Base-by-base conservation (phyloP, 202 grass and related monocot genomes). In the Carex arenaria region DNA sequence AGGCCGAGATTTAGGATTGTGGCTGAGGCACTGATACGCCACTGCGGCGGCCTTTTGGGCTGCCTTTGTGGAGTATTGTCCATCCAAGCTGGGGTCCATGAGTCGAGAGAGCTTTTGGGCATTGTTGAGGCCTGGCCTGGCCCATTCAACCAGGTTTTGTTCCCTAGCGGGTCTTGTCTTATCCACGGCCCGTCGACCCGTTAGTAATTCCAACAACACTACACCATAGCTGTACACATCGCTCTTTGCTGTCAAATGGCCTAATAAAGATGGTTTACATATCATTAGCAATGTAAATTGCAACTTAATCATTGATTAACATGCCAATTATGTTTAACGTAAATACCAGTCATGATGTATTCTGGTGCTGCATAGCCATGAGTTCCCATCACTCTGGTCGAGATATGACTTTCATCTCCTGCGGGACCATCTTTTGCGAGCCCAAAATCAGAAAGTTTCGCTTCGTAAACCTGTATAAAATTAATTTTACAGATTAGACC, bases 211-310 rank as follows among this genome's bases (percentile, higher is more conserved):
- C 3, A 97, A 67, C 10, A 97, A 80, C 56, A 97, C 94, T 34
- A 97, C 94, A 65, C 94, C 94, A 12, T 79, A 97, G 18, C 94
- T 90, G 31, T 97, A 97, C 49, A 97, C 94, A 23, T 97, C 94
- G 72, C 94, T 97, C 70, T 97, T 97, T 15, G 89, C 91, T 20
- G 94, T 97, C 30, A 97, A 51, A 85, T 97, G 94, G 0, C 93
- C 93, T 94, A n/a, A 40, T 30, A 54, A 66, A 56, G 6, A 59
- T 4, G 64, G 31, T 61, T 78, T n/a, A 9, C 0, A 30, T 18
- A 26, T 38, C 19, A 67, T 13, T 38, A 12, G 52, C 17, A 3
- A 56, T 28, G 14, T 15, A 79, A 43, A 10, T 57, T 77, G 28
- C 12, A 10, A 10, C 2, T 85, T 38, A 4, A 54, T 67, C 6